Base-by-base conservation (phyloP, 164 flowering plant species). In the Dillenia suffruticosa region DNA sequence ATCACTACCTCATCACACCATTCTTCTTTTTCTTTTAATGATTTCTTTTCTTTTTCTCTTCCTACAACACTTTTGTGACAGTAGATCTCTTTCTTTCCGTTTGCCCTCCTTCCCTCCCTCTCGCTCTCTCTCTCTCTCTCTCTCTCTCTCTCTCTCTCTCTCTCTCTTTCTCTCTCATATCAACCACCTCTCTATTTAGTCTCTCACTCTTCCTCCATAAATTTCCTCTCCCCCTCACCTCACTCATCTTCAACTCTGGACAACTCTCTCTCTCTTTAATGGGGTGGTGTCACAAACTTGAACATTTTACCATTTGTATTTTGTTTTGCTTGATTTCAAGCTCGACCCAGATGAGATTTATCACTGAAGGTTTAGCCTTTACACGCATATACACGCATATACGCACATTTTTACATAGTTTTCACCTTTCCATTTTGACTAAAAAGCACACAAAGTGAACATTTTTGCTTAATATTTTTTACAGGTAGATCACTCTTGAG, bases 361-460 rank as follows among this genome's bases (percentile, higher is more conserved):
- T 51, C 44, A 69, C 62, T 49, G 69, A 76, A 72, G 73, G 73
- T 72, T 72, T 63, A 72, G 16, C 46, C 53, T 46, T 11, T 49
- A 32, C 40, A 32, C 40, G 0, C 40, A 32, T 19, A 19, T 11
- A 9, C 5, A 14, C 16, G 44, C 50, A 49, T 57, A 53, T 12
- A 8, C 7, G 9, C 12, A 24, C 13, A 32, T 9, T 19, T 11
- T 10, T 19, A 9, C 8, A 53, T n/a, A 17, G 12, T 40, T 9
- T 56, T 44, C 45, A 17, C 14, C 9, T 26, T 17, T 26, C 16
- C 11, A 40, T 26, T 40, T 55, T 55, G 47, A 56, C 9, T 15
- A n/a, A 10, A 56, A 55, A 40, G 14, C 51, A 7, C 49, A 15
- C 14, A 10, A 14, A 14, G 5, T 32, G 5, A 32, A 32, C 40